Base-by-base conservation (phyloP, 768 basidiomycete genomes). In the Lactifluus pinguis region DNA sequence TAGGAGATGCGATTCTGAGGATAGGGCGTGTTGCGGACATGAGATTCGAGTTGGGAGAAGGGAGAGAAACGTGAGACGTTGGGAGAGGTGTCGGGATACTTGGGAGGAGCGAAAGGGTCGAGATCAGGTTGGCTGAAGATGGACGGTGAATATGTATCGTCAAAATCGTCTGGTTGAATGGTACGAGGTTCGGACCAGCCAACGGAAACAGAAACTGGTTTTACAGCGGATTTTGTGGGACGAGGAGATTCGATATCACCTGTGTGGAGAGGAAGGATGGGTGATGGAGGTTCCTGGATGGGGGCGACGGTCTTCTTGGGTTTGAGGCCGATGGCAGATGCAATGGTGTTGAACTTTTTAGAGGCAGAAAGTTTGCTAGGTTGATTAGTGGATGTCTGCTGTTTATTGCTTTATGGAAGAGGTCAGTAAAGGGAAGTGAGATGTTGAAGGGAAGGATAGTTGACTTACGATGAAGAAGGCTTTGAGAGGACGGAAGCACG, bases 321-420 rank as follows among this genome's bases (percentile, higher is more conserved):
- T 70, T 81, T 86, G 68, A 85, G 74, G 49, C 85, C 84, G 42
- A 89, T 80, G 41, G 81, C 84, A 51, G 80, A 75, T 10, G 81
- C 80, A 53, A 88, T 71, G 7, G 81, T 77, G 60, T 77, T 83
- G 68, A 86, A 76, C 63, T 75, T 80, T 70, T 77, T 72, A 62
- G 68, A 55, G 39, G 39, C 29, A 11, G 57, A 45, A 38, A 30
- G 60, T 49, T 56, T 65, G 30, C 11, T 52, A 8, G 32, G 13
- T 39, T 53, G 53, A 15, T 19, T 25, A 9, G 32, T n/a, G 14
- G 29, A 8, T 15, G 57, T 45, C 30, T 54, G 56, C 15, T 60
- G 53, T 19, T 55, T 55, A 9, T 49, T 64, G 56, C 25, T 42
- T 49, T 13, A 39, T 14, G 49, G 41, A 29, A 36, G 19, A 6